A percentile compares a stretch with the other conserved stretches of the same genome.
phyloP scores from a whole-genome alignment of 2,329 filamentous ascomycete species.

The Diaporthe ampelina region DNA sequence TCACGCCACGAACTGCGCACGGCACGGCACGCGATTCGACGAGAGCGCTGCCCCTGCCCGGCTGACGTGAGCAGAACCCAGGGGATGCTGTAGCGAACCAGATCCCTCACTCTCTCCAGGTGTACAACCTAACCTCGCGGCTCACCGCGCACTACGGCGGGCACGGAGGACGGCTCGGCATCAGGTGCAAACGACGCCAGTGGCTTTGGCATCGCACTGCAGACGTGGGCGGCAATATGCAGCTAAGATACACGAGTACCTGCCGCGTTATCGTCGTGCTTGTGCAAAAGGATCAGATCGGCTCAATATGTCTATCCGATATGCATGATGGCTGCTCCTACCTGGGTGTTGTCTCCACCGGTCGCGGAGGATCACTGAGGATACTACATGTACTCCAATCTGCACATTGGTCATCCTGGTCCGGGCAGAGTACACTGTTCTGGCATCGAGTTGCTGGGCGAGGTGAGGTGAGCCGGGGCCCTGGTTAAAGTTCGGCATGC shows the following conservation, averaged over 20 bases:
- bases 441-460: slow-evolving; percentile 15
- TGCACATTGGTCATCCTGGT: not conserved
- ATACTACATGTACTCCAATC: not conserved
- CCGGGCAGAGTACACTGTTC: not conserved
- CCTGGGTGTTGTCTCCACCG: not conserved
- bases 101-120: slow-evolving; percentile 5
- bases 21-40: slow-evolving; percentile 39
- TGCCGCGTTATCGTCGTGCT: slow-evolving; percentile 35
- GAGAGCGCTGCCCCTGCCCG: slow-evolving; percentile 17
- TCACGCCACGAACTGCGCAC: slow-evolving; percentile 28
- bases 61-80: slow-evolving; percentile 40
- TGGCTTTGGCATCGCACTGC: slow-evolving; percentile 39
- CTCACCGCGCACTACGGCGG: slow-evolving; percentile 9
- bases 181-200: slow-evolving; percentile 24
- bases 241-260: slow-evolving; percentile 33
- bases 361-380: not conserved
- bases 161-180: slow-evolving; percentile 34
- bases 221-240: slow-evolving; percentile 33
- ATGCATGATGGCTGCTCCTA: slow-evolving; percentile 14
- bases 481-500: slow-evolving; percentile 36
- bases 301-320: not conserved
- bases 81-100: slow-evolving; percentile 21
- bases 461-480: slow-evolving; percentile 20
- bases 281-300: slow-evolving; percentile 26
- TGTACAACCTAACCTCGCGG: slow-evolving; percentile 25